Evolutionary conservation across 2,329 filamentous ascomycete species (phyloP), one percentile per base, ranked within the genome.

Genomic region (Nakataea oryzae): DNA sequence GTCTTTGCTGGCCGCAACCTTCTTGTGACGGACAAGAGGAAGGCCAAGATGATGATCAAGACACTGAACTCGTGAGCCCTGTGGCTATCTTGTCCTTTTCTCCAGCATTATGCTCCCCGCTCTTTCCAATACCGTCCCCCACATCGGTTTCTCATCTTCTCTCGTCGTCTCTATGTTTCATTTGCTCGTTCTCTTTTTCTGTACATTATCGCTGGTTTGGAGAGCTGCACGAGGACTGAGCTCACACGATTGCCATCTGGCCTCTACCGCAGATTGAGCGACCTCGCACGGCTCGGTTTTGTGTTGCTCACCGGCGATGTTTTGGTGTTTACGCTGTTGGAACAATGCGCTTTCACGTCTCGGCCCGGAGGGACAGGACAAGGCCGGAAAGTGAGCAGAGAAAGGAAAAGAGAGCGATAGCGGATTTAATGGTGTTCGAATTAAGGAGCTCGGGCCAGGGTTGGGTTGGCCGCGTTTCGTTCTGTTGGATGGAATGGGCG

Each of bases 31-130:
- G 89, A 91, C 69, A 80, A 81, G 66, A 76, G 75, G 61, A 88
- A 86, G 74, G 79, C 80, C 66, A 87, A 85, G 76, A 89, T 88
- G 81, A 91, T 92, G 87, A 80, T 87, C 70, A 85, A 86, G 75
- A 88, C 85, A 57, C 76, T 87, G 60, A 82, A 84, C 66, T 79
- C 79, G 60, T 82, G 69, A 78, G 27, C 41, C 41, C 41, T n/a
- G 41, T 50, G 41, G 21, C 21, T 50, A 50, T 9, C 1, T 24
- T 50, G 21, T 50, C 41, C 41, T 24, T 50, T 47, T 47, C 41
- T 21, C 41, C 41, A 8, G n/a, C 17, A 50, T 9, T 7, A n/a
- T 24, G 41, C 41, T 50, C 41, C n/a, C 13, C 41, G 41, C 41
- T n/a, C 21, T n/a, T 50, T 50, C 21, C 11, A 21, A 50, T 50